Base-by-base conservation (phyloP, 352 stramenopile species). In the Globisporangium sylvaticum region DNA sequence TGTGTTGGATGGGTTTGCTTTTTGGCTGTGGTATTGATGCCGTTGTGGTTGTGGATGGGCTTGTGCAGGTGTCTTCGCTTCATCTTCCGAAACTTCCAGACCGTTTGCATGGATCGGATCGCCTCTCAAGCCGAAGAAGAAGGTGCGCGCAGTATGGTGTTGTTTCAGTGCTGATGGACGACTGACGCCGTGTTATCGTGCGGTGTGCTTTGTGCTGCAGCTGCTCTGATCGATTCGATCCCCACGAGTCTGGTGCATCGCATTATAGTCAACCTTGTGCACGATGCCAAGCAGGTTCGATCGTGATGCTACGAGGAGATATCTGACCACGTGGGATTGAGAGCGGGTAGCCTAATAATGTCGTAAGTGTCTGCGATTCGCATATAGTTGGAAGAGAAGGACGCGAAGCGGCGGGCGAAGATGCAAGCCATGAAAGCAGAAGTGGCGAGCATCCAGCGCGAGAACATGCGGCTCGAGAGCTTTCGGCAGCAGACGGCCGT, bases 31-130 rank as follows among this genome's bases (percentile, higher is more conserved):
- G 12, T 15, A 42, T 18, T 42, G 34, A 42, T 42, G 1, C 12
- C 8, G 31, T 8, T 37, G 31, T 9, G 4, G 10, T 37, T 37
- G 31, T 37, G 8, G 2, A 8, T 37, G 31, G 31, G 31, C 42
- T 44, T 32, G 24, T 58, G 44, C 39, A 92, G 84, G 62, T 92
- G 84, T 52, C 72, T 92, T 22, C 73, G 70, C 0, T 76, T 87
- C 29, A 69, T 91, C 55, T 87, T 81, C 18, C 88, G 80, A 54
- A 85, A 92, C 65, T 92, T 92, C 62, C 76, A 88, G 42, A 81
- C 73, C 37, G 64, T 89, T 27, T 92, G 74, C 54, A 84, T 91
- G 70, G 81, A 92, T 57, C 87, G 80, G 31, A 78, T 91, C 18
- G 68, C 75, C 20, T 67, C 72, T 0, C 81, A 83, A 15, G 81